Evolutionary conservation across 768 basidiomycete genomes (phyloP), one percentile per base, ranked within the genome.

Genomic region (Agrocybe praecox): DNA sequence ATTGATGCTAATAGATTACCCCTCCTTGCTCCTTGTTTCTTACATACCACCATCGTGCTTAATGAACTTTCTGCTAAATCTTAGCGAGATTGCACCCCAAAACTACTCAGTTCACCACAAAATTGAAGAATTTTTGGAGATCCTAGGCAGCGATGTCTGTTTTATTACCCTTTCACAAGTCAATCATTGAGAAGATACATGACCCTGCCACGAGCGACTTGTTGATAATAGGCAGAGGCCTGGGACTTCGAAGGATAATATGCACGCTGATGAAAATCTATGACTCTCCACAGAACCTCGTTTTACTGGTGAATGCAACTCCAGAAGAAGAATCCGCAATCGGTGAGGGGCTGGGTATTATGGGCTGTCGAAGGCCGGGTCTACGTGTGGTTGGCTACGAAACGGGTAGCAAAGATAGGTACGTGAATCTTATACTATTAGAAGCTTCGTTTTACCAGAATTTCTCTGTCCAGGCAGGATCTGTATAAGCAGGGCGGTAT

Each of bases 191-290:
- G 63, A 77, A 82, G 40, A 83, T 90, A 14, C 86, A 89, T 69
- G 89, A 91, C 70, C 90, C 90, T 33, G 79, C 81, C 11, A 88
- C 83, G 8, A 89, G 79, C 63, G 90, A 92, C 62, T 75, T 92
- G 9, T 71, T 92, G 36, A 70, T 99, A 42, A 75, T 99, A 29
- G 96, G 93, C 1, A 89, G 96, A 29, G 97, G 97, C 0, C 81
- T 99, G 2, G 97, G 97, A 0, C 75, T 98, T 58, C 83, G 96
- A 12, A 79, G 87, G 55, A 80, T 97, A 51, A 69, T 94, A 44
- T 94, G 92, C 74, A 90, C 88, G 0, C 81, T 98, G 40, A 80
- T 98, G 76, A 91, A 96, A 74, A 92, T 96, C 40, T 98, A 96
- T 68, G 92, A 95, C 75, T 84, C 89, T 19, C 86, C 92, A 32